These are phyloP conservation scores for Fusarium avenaceum DNA, from an alignment of 2,329 filamentous ascomycete species.

Conservation along the genomic window DNA sequence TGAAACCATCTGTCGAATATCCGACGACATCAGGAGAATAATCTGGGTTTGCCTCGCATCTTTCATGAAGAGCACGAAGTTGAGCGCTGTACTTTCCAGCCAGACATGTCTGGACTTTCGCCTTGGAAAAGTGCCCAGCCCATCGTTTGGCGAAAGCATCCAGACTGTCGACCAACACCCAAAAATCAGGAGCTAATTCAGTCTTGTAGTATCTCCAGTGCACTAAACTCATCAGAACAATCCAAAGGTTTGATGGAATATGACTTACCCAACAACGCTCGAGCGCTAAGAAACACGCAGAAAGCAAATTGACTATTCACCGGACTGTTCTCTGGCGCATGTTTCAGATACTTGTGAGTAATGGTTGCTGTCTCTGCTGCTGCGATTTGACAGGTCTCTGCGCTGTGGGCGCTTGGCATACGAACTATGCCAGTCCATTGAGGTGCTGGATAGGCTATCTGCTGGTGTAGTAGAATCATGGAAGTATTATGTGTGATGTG, in stretches of 20 bases:
- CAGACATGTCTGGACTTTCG: neutral
- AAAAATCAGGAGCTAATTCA: constrained; percentile 46
- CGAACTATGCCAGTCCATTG: constrained; percentile 47
- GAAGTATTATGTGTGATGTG: constrained; percentile 65
- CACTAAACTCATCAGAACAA: constrained; percentile 8
- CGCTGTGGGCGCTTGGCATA: constrained; percentile 60
- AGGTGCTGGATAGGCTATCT: constrained; percentile 59
- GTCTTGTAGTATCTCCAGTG: constrained; percentile 42
- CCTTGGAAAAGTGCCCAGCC: constrained; percentile 31
- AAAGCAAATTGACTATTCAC: constrained; percentile 58
- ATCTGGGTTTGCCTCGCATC: constrained; percentile 4
- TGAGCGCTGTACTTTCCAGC: constrained; percentile 30
- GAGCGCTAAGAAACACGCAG: constrained; percentile 61
- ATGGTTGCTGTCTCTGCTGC: constrained; percentile 62
- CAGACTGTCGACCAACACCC: constrained; percentile 48
- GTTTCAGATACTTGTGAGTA: constrained; percentile 60
- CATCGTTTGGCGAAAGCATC: constrained; percentile 51
- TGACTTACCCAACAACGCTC: constrained; percentile 55
- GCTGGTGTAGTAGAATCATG: constrained; percentile 64
- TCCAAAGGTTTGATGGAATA: fast-evolving
- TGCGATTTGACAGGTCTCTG: constrained; percentile 63
- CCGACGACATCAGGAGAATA: constrained; percentile 32
- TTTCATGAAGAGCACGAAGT: constrained; percentile 15
- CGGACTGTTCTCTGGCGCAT: constrained; percentile 46
- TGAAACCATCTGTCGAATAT: constrained; percentile 32